Conservation (phyloP, 2,329 filamentous ascomycete species). For the Fusarium palustre region DNA sequence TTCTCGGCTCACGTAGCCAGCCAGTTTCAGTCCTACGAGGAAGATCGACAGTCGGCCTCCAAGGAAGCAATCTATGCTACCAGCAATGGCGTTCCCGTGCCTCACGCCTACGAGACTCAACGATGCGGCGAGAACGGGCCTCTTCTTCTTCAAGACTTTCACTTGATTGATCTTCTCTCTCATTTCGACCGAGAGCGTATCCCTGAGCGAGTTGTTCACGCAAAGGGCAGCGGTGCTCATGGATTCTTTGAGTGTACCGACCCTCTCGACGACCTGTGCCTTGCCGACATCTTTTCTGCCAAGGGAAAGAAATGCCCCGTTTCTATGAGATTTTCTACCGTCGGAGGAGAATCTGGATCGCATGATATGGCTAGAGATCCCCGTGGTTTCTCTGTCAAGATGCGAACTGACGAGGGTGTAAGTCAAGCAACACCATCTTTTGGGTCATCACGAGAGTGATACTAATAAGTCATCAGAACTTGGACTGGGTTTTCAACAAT, state of each 20-base stretch:
- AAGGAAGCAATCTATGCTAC: conserved; percentile 63
- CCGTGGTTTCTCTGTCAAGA: conserved; percentile 78
- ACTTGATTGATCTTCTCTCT: conserved; percentile 70
- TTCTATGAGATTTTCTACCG: conserved; percentile 78
- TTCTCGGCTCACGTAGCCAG: conserved; percentile 53
- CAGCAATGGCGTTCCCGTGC: conserved; percentile 66
- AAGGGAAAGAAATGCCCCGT: conserved; percentile 77
- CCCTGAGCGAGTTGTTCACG: conserved; percentile 71
- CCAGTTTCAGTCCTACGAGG: conserved; percentile 54
- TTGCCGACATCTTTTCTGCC: conserved; percentile 65
- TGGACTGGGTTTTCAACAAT: conserved; percentile 56
- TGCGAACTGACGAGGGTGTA: conserved; percentile 65
- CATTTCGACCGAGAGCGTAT: conserved; percentile 73
- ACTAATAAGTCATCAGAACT: background rate
- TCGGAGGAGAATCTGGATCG: conserved; percentile 78
- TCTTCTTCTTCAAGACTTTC: conserved; percentile 69
- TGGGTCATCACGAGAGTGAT: background rate
- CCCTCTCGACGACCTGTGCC: conserved; percentile 65
- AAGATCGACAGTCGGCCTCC: conserved; percentile 55
- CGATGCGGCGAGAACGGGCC: conserved; percentile 68
- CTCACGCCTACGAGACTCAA: conserved; percentile 69
- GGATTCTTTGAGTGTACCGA: conserved; percentile 63
- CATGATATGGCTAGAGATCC: conserved; percentile 79
- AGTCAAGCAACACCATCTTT: background rate
- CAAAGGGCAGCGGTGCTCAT: conserved; percentile 68